phyloP scores from a whole-genome alignment of 306 rosid species.

The Fragaria ananassa region DNA sequence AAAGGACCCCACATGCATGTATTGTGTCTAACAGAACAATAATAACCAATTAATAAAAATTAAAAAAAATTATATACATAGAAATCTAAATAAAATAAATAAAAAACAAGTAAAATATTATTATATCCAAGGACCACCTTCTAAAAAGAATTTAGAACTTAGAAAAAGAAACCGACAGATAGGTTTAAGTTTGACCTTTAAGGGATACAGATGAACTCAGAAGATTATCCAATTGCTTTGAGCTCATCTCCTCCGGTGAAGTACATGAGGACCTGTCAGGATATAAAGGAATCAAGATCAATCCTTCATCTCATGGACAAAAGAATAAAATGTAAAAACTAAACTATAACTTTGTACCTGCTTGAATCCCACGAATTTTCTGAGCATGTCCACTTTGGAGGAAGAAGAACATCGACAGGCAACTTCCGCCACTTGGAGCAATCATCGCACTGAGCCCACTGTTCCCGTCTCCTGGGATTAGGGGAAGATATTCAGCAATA shows the following conservation, averaged over 20 bases:
- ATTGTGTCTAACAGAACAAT: not conserved
- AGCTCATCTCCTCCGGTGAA: slow-evolving; percentile 60
- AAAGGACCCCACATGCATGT: not conserved
- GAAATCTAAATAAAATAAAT: not conserved
- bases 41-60: not conserved
- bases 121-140: slow-evolving; percentile 17
- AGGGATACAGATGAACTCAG: slow-evolving; percentile 35
- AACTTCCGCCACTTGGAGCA: slow-evolving; percentile 95
- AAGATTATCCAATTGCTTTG: slow-evolving; percentile 71
- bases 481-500: slow-evolving; percentile 28
- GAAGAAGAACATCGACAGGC: slow-evolving; percentile 80
- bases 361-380: slow-evolving; percentile 81
- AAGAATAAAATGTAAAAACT: not conserved
- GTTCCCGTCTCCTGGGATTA: slow-evolving; percentile 69
- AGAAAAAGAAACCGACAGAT: slow-evolving; percentile 17
- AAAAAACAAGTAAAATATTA: not conserved
- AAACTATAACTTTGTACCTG: slow-evolving; percentile 46
- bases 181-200: slow-evolving; percentile 50
- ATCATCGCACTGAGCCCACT: slow-evolving; percentile 93
- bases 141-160: slow-evolving; percentile 5
- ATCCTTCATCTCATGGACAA: slow-evolving; percentile 19
- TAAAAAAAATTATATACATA: not conserved
- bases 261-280: slow-evolving; percentile 58
- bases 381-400: slow-evolving; percentile 89
- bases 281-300: slow-evolving; percentile 19